Conservation (phyloP, 78 protist species). For the Monosiga brevicollis region DNA sequence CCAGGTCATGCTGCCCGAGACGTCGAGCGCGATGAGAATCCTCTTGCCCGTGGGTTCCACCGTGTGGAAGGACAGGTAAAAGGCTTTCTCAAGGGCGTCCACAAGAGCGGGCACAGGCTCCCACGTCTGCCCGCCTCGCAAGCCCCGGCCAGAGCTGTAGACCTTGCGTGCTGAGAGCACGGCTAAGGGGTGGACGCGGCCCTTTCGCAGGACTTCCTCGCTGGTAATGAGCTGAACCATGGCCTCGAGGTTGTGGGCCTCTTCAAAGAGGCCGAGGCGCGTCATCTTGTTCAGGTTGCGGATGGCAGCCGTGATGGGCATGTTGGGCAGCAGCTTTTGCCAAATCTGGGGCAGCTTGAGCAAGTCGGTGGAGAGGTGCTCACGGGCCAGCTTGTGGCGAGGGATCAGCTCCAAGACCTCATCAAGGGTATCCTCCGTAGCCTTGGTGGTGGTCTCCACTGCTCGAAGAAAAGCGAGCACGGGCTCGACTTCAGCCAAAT, state of each 20-base stretch:
- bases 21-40: slow-evolving; percentile 17
- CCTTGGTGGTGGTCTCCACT: not conserved
- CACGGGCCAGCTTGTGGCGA: not conserved
- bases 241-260: not conserved
- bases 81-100: slow-evolving; percentile 1
- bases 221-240: not conserved
- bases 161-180: slow-evolving; percentile 4
- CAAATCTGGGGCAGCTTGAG: slow-evolving; percentile 2
- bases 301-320: slow-evolving; percentile 25
- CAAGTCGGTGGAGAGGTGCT: not conserved
- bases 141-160: slow-evolving; percentile 12
- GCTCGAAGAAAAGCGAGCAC: not conserved
- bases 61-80: not conserved
- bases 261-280: not conserved
- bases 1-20: slow-evolving; percentile 18
- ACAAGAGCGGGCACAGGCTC: not conserved
- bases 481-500: too few species aligned
- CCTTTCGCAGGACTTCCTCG: not conserved
- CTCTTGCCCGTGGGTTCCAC: slow-evolving; percentile 19
- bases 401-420: not conserved
- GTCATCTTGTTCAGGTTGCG: slow-evolving; percentile 16
- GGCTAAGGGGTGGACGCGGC: slow-evolving; percentile 18
- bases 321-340: not conserved
- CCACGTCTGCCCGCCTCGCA: not conserved
- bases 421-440: not conserved